phyloP scores from a whole-genome alignment of 257 asterid genomes.

The Solanum piurae region DNA sequence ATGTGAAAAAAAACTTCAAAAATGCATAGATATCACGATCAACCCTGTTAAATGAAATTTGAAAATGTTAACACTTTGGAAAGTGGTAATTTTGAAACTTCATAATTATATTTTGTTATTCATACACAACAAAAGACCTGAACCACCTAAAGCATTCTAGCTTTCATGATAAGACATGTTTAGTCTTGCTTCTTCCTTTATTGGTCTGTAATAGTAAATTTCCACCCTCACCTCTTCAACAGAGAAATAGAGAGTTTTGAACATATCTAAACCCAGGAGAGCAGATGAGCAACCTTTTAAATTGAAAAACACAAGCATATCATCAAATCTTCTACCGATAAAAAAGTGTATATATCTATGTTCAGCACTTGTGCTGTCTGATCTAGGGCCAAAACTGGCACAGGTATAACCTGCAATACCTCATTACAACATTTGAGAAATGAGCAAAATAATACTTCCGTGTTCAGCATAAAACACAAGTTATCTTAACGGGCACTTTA shows the following conservation, averaged over 20 bases:
- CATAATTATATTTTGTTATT: background rate
- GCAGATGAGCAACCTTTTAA: background rate
- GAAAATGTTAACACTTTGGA: no score
- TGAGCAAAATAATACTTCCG: background rate
- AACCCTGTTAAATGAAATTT: no score
- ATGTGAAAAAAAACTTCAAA: background rate
- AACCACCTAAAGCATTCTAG: background rate
- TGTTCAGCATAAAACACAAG: background rate
- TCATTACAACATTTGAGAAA: background rate
- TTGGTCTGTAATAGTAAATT: background rate
- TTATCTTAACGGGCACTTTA: constrained; percentile 3
- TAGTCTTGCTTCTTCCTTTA: background rate
- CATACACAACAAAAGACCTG: background rate
- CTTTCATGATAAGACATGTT: background rate
- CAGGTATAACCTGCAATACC: background rate
- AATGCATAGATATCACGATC: background rate
- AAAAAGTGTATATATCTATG: background rate
- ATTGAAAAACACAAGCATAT: background rate
- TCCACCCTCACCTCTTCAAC: background rate
- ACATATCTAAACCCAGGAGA: background rate
- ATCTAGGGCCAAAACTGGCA: constrained; percentile 6
- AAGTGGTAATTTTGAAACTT: background rate
- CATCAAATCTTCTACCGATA: background rate
- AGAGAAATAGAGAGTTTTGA: background rate
- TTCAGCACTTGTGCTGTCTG: background rate